phyloP scores from a whole-genome alignment of 1,284 basidiomycete species.

The Microbotryum violaceum region DNA sequence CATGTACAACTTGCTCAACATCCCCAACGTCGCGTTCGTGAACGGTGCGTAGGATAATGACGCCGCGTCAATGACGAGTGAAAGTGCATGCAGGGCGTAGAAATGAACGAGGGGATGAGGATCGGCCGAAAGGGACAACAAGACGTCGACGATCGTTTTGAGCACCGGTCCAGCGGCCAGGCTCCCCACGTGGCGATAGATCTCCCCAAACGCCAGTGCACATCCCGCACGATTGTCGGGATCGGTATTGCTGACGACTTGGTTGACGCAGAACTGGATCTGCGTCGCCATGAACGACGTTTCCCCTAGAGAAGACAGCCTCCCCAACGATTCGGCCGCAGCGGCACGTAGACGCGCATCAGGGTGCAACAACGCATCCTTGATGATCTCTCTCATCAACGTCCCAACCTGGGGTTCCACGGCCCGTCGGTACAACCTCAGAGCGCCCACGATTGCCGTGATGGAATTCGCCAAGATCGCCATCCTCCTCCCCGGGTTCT shows the following conservation, averaged over 20 bases:
- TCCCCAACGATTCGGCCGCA: slow-evolving; percentile 85
- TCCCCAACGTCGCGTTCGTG: slow-evolving; percentile 77
- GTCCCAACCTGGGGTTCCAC: slow-evolving; percentile 28
- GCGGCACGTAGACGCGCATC: slow-evolving; percentile 68
- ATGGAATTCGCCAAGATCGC: slow-evolving; percentile 77
- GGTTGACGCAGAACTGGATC: slow-evolving; percentile 86
- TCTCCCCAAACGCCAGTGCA: slow-evolving; percentile 85
- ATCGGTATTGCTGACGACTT: slow-evolving; percentile 92
- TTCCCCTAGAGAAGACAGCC: slow-evolving; percentile 73
- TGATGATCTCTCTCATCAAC: slow-evolving; percentile 31
- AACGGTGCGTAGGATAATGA: slow-evolving; percentile 86
- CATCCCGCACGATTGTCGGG: slow-evolving; percentile 90
- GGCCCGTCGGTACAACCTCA: slow-evolving; percentile 44
- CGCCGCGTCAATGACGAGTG: slow-evolving; percentile 81
- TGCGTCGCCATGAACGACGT: slow-evolving; percentile 78
- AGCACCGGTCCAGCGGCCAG: slow-evolving; percentile 86
- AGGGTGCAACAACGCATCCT: slow-evolving; percentile 75
- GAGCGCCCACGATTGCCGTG: slow-evolving; percentile 67
- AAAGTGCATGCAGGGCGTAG: slow-evolving; percentile 78
- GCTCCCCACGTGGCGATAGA: slow-evolving; percentile 87
- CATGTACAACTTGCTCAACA: slow-evolving; percentile 84
- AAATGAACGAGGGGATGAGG: slow-evolving; percentile 96
- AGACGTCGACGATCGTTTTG: slow-evolving; percentile 91
- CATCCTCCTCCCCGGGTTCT: slow-evolving; percentile 78
- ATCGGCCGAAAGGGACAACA: slow-evolving; percentile 92